Evolutionary conservation across 495 filamentous ascomycete genomes (phyloP).

Genomic region (Neurospora terricola): DNA sequence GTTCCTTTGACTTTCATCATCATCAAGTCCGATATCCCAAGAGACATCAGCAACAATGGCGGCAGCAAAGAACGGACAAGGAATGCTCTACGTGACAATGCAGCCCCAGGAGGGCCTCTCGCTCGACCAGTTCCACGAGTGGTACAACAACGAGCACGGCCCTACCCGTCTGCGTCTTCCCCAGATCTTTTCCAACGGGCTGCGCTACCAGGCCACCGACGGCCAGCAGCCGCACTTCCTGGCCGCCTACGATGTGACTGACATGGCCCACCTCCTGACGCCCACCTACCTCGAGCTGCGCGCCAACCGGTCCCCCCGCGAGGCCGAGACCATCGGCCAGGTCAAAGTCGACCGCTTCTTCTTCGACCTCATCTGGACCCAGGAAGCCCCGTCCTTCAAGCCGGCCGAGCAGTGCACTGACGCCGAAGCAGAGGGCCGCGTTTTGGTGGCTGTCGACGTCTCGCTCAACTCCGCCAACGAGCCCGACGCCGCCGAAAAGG

Average conservation of each 20-base stretch:
- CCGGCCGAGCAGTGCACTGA: slow-evolving; percentile 49
- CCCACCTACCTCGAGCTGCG: slow-evolving; percentile 59
- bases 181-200: slow-evolving; percentile 59
- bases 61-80: slow-evolving; percentile 25
- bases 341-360: slow-evolving; percentile 61
- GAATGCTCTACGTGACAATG: slow-evolving; percentile 73
- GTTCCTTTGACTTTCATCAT: neutral
- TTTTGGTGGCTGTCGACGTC: slow-evolving; percentile 52
- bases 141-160: slow-evolving; percentile 87
- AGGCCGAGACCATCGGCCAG: slow-evolving; percentile 65
- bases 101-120: slow-evolving; percentile 54
- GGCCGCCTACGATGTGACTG: slow-evolving; percentile 70
- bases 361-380: slow-evolving; percentile 50
- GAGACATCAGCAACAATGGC: slow-evolving; percentile 13
- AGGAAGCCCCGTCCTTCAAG: slow-evolving; percentile 42
- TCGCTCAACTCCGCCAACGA: slow-evolving; percentile 41
- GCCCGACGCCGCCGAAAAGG: slow-evolving; percentile 40
- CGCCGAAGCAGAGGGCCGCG: slow-evolving; percentile 48
- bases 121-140: slow-evolving; percentile 69
- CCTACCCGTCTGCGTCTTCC: slow-evolving; percentile 63
- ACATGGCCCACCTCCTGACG: slow-evolving; percentile 57
- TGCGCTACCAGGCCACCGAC: slow-evolving; percentile 65
- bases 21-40: neutral
- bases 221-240: slow-evolving; percentile 54
- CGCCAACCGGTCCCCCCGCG: slow-evolving; percentile 58